Conservation (phyloP, 345 rosid species). For the Ricinus communis region DNA sequence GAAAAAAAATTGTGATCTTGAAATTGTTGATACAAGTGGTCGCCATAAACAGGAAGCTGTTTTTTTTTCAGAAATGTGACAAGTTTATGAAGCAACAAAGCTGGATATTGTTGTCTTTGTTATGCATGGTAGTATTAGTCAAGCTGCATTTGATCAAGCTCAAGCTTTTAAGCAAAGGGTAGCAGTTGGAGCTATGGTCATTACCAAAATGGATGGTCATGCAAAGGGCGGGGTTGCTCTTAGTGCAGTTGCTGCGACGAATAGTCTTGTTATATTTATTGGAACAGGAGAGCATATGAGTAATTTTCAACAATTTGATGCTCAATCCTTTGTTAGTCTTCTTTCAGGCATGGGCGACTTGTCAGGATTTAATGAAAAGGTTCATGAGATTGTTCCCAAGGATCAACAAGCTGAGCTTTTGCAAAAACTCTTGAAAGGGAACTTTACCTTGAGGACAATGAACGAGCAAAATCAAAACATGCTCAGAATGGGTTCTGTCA, state of each 20-base stretch:
- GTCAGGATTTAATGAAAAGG: slow-evolving; percentile 89
- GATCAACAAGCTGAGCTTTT: slow-evolving; percentile 91
- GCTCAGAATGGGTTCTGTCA: slow-evolving; percentile 72
- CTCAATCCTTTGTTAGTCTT: slow-evolving; percentile 81
- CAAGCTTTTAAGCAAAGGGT: slow-evolving; percentile 88
- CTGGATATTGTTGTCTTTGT: slow-evolving; percentile 87
- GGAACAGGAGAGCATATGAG: slow-evolving; percentile 93
- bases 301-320: slow-evolving; percentile 88
- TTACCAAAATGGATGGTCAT: slow-evolving; percentile 98
- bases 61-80: slow-evolving; percentile 94
- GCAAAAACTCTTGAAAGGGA: slow-evolving; percentile 86
- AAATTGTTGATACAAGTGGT: slow-evolving; percentile 88
- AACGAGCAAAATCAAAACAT: slow-evolving; percentile 78
- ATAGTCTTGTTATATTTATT: slow-evolving; percentile 87
- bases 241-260: slow-evolving; percentile 95
- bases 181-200: slow-evolving; percentile 84
- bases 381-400: slow-evolving; percentile 89
- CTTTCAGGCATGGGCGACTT: slow-evolving; percentile 80
- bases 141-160: slow-evolving; percentile 92
- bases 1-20: slow-evolving; percentile 81
- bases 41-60: slow-evolving; percentile 95
- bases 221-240: slow-evolving; percentile 98
- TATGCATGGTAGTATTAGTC: slow-evolving; percentile 94
- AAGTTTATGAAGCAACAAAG: slow-evolving; percentile 92
- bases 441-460: slow-evolving; percentile 81